Evolutionary conservation across 345 rosid genomes (phyloP).

Genomic region (Euphorbia pulcherrima): DNA sequence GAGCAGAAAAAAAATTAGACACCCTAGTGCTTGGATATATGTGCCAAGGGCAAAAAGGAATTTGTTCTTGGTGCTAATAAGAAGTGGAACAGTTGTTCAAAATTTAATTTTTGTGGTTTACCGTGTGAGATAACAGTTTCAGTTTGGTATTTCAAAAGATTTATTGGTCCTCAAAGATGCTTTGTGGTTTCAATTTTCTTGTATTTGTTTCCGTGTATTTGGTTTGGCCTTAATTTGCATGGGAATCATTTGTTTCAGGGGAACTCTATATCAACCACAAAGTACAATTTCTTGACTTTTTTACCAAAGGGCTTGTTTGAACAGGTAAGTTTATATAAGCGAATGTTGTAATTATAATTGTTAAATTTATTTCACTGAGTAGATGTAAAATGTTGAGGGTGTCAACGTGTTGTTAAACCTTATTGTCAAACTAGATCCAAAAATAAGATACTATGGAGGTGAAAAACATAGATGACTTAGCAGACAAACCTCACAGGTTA

Average conservation of each 20-base stretch:
- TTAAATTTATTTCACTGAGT: constrained; percentile 2
- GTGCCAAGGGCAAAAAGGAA: neutral
- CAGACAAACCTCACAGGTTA: neutral
- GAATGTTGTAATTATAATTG: constrained; percentile 2
- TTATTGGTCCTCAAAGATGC: neutral
- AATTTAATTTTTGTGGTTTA: neutral
- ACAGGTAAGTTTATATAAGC: constrained; percentile 58
- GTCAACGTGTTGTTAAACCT: neutral
- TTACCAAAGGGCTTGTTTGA: constrained; percentile 96
- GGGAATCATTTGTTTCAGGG: constrained; percentile 50
- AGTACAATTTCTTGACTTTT: constrained; percentile 92
- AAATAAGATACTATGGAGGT: neutral
- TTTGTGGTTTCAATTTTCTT: neutral
- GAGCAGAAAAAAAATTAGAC: neutral
- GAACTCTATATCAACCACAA: constrained; percentile 88
- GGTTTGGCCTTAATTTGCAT: constrained; percentile 18
- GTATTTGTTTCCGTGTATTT: constrained; percentile 6
- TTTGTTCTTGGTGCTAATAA: neutral
- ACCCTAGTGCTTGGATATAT: neutral
- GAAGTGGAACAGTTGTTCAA: neutral
- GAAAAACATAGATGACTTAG: neutral
- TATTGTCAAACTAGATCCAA: neutral
- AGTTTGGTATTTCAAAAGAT: constrained; percentile 1
- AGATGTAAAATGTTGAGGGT: neutral
- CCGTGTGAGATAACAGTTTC: neutral